Evolutionary conservation across 2,329 filamentous ascomycete species (phyloP), one percentile per base, ranked within the genome.

Genomic region (Mollisia scopiformis): DNA sequence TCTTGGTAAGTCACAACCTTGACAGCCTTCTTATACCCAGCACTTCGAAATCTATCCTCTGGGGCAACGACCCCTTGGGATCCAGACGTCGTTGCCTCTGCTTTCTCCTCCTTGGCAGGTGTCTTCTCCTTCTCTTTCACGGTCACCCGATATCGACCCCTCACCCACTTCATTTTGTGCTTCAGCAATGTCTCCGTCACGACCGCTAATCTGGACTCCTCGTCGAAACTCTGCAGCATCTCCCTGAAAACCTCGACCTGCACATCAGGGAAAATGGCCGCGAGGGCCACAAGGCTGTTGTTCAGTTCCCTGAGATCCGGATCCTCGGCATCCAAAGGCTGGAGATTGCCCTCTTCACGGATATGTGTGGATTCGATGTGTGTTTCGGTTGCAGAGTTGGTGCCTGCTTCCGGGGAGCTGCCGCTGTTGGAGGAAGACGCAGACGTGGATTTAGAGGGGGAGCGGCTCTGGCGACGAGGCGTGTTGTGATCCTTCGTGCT

Each of bases 181-280:
- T 91, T 92, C 61, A 95, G 80, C 61, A 95, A 78, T 53, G 87
- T 84, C 72, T 95, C 91, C 13, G 91, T 91, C 28, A 93, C 88
- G 52, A 95, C 82, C 46, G 91, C 88, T 25, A 94, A 77, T 66
- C 90, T 81, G 63, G 90, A 94, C 74, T 93, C 89, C 68, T 88
- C 86, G 69, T 89, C 88, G 72, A 93, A 89, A 70, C 81, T 89
- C 39, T 82, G 77, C 52, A 95, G 84, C 84, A 95, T 90, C 78
- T 94, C 91, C 47, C 91, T 85, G 72, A 95, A 92, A 19, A 93
- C 91, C 67, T 93, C 90, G 62, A 91, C 81, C 74, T 92, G 89
- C n/a, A 93, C 81, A 74, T 93, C 86, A 28, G 91, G 91, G 66
- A 95, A 95, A 8, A 93, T 82, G 51, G 85, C 85, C 23, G 87